phyloP scores from a whole-genome alignment of 106 monocot species.

The Ottelia alismoides region DNA sequence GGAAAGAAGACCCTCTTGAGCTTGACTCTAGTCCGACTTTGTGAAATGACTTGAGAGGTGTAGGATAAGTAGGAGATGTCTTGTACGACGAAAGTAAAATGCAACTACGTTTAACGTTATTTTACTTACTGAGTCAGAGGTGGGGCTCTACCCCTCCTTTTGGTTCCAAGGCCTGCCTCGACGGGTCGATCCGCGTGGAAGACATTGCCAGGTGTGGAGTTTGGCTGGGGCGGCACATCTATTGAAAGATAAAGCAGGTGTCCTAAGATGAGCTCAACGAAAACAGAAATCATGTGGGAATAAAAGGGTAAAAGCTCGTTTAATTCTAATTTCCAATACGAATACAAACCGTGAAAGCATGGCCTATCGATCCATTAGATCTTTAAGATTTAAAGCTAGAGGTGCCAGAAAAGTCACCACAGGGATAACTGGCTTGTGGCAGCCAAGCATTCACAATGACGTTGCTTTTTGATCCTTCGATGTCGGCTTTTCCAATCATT shows the following conservation, averaged over 20 bases:
- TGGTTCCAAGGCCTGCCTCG: no score
- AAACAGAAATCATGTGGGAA: no score
- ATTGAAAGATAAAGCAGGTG: constrained; percentile 65
- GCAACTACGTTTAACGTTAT: no score
- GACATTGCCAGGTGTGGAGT: constrained; percentile 11
- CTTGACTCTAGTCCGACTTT: constrained; percentile 12
- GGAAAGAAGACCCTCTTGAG: constrained; percentile 11
- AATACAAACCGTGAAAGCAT: constrained; percentile 22
- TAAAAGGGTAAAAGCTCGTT: no score
- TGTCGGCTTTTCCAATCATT: background rate
- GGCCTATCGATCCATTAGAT: constrained; percentile 22
- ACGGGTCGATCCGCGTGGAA: no score
- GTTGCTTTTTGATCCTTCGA: background rate
- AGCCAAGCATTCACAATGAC: constrained; percentile 40
- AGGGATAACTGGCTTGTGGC: constrained; percentile 94
- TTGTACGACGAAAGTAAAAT: no score
- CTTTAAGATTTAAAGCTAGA: constrained; percentile 21
- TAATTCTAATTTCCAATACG: no score
- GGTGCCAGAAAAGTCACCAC: constrained; percentile 33
- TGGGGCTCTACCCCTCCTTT: no score
- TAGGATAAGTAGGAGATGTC: constrained; percentile 12
- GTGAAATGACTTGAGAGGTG: constrained; percentile 13
- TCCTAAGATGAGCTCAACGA: constrained; percentile 44
- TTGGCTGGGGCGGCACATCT: constrained; percentile 50
- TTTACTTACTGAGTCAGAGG: no score